phyloP scores from a whole-genome alignment of 331 rosid genomes.

The Quercus lobata region DNA sequence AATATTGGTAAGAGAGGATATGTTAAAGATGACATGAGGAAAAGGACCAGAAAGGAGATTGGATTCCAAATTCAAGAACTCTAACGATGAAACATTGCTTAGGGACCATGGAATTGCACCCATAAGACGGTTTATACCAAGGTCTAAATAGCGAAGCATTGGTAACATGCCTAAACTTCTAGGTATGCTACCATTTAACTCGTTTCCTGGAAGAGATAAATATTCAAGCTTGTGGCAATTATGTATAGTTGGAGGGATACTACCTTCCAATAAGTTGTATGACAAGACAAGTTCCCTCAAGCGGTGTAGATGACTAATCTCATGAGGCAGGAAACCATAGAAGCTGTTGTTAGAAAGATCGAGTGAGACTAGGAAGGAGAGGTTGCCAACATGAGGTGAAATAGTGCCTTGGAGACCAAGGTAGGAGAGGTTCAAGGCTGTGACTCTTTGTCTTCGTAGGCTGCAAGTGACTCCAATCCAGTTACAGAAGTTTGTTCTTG shows the following conservation, averaged over 20 bases:
- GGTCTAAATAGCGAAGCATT: no score
- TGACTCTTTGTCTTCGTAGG: not conserved
- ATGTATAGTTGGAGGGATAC: not conserved
- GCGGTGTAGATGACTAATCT: not conserved
- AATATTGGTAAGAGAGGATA: no score
- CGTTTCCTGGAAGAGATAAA: no score
- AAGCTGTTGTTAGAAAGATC: not conserved
- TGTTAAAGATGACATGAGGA: no score
- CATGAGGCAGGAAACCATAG: not conserved
- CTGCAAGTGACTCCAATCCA: not conserved
- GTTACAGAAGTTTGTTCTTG: no score
- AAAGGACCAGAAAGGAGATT: no score
- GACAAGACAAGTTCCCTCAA: not conserved
- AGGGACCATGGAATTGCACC: no score
- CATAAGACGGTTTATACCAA: no score
- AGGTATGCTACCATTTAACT: no score
- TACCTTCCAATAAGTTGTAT: not conserved
- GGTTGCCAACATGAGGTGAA: not conserved
- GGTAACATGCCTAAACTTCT: no score
- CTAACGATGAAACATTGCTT: no score
- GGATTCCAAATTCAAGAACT: no score
- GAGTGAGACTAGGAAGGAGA: not conserved
- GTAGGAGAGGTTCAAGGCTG: not conserved
- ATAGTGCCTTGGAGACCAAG: conserved; percentile 1
- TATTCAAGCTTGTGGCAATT: not conserved